phyloP scores from a whole-genome alignment of 805 yeast species.

The Saccharomycopsis schoenii region DNA sequence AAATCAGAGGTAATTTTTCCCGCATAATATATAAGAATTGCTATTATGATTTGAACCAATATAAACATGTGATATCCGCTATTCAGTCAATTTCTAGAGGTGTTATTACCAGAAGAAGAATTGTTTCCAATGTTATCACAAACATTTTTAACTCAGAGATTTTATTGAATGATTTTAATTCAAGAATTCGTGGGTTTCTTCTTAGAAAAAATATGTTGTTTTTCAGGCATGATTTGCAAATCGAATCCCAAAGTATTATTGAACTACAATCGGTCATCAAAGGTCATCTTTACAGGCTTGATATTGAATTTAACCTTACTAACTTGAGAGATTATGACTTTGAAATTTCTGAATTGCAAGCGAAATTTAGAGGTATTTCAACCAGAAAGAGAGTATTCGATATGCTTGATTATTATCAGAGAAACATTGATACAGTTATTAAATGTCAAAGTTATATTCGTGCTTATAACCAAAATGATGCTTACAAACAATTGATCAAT shows the following conservation, averaged over 20 bases:
- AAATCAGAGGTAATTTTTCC: conserved; percentile 26
- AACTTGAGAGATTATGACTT: conserved; percentile 38
- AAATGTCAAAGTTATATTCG: conserved; percentile 68
- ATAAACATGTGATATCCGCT: conserved; percentile 21
- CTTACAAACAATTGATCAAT: conserved; percentile 62
- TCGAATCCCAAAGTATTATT: conserved; percentile 26
- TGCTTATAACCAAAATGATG: conserved; percentile 55
- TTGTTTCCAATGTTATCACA: conserved; percentile 34
- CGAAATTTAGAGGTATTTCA: conserved; percentile 39
- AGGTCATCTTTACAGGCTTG: conserved; percentile 53
- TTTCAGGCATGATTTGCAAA: conserved; percentile 19
- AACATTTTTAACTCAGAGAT: conserved; percentile 31
- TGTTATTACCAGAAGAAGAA: conserved; percentile 32
- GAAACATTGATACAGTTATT: conserved; percentile 49
- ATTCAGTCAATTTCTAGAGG: conserved; percentile 38
- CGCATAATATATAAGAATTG: conserved; percentile 20
- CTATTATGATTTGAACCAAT: conserved; percentile 5
- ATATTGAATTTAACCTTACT: conserved; percentile 43
- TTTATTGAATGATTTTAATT: conserved; percentile 30
- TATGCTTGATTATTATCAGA: conserved; percentile 38
- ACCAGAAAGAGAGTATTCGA: conserved; percentile 30
- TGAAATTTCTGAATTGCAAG: conserved; percentile 40
- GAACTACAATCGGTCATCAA: conserved; percentile 49
- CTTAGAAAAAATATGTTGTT: conserved; percentile 25
- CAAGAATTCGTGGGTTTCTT: conserved; percentile 35